Conservation (phyloP, 306 rosid species). For the Rosa rugosa region DNA sequence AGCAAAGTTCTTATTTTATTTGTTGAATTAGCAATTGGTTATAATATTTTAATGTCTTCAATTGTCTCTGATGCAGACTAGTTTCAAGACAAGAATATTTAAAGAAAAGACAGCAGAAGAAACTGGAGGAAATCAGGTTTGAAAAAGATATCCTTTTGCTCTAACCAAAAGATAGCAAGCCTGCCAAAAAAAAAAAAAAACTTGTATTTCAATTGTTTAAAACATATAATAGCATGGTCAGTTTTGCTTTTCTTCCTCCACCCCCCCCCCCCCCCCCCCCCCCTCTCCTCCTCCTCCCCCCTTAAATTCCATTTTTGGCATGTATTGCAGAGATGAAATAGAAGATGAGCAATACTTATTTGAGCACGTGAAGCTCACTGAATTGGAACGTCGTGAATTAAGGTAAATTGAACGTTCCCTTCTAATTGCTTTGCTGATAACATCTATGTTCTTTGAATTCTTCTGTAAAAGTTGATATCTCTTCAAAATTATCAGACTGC, state of each 20-base stretch:
- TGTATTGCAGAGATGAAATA: conserved; percentile 69
- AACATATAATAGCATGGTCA: neutral
- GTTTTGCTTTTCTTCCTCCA: neutral
- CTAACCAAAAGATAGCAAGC: neutral
- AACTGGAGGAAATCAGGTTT: conserved; percentile 83
- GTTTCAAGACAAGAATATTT: conserved; percentile 86
- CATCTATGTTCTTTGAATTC: neutral
- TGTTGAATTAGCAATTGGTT: conserved; percentile 20
- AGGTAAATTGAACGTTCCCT: conserved; percentile 39
- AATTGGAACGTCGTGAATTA: conserved; percentile 57
- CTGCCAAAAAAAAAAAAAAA: neutral
- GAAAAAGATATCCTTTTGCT: conserved; percentile 20
- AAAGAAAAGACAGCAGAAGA: conserved; percentile 91
- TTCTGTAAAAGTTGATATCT: neutral
- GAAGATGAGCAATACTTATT: conserved; percentile 91
- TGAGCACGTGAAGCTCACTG: conserved; percentile 71
- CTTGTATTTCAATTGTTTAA: neutral
- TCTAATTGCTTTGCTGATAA: neutral
- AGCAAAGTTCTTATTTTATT: neutral
- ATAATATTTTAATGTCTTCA: conserved; percentile 4
- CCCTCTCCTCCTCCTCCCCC: neutral
- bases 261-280: too few species aligned
- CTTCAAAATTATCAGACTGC: neutral
- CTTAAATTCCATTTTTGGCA: conserved; percentile 1
- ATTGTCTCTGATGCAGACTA: conserved; percentile 51